Evolutionary conservation across 2,329 filamentous ascomycete genomes (phyloP), one percentile per base, ranked within the genome.

Genomic region (Fusarium penzigii): DNA sequence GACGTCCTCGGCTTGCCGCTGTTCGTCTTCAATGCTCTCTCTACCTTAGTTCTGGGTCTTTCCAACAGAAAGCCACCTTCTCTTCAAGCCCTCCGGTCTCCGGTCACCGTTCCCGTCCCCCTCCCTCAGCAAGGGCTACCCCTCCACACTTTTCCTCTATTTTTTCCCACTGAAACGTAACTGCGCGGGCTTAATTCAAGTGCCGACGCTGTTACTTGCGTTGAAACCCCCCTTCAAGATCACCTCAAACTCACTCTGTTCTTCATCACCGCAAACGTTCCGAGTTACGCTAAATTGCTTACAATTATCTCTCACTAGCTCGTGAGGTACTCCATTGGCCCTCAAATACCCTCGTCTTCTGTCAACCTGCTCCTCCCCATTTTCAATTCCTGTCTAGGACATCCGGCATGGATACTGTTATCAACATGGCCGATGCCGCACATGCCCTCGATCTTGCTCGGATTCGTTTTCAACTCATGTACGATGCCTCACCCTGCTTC

Each of bases 381-480:
- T 11, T 46, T 43, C 49, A 52, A 46, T 50, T 46, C 20, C 36
- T 45, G 40, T 39, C 20, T 54, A 42, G 47, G 25, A 45, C 46
- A 44, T 43, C 45, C 42, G 45, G 36, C 48, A 99, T 99, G 94
- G 94, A 99, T 71, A 81, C 89, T 16, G 85, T 91, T 44, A 91
- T 97, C 67, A 92, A 97, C 71, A 84, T 96, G 55, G 90, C 86
- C 39, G 89, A 97, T 73, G 84, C 87, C 68, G 84, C 85, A 61
- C 89, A 90, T 77, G 92, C 93, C 14, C 78, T 99, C 65, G 92
- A 97, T 70, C 83, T 99, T 44, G 82, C 85, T 57, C 91, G 94
- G 69, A 99, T 97, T 70, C 90, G 94, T 58, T 96, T 91, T 74
- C 91, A 96, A 73, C 78, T 97, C 57, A 95, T 96, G 92, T 95